A percentile compares a stretch with the other conserved stretches of the same genome.
Conservation (phyloP, 768 basidiomycete genomes). For the Coprinellus aureogranulatus region DNA sequence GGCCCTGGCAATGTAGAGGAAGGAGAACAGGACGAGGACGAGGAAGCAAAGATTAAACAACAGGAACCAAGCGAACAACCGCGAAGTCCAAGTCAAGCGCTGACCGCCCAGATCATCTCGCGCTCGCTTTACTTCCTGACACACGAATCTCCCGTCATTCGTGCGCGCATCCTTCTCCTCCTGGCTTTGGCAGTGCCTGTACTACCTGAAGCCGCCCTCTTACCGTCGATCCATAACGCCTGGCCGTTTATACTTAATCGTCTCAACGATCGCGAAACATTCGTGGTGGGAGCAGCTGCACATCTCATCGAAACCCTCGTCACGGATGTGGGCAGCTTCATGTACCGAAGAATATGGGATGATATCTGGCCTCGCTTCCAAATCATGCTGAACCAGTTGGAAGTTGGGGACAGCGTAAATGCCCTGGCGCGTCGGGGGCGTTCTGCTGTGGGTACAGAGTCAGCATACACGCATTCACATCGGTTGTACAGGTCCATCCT, state of each 20-base stretch:
- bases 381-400: slow-evolving; percentile 55
- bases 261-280: slow-evolving; percentile 67
- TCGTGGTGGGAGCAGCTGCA: slow-evolving; percentile 77
- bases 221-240: slow-evolving; percentile 81
- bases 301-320: slow-evolving; percentile 71
- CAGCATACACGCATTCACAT: slow-evolving; percentile 79
- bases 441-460: slow-evolving; percentile 49
- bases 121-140: slow-evolving; percentile 90
- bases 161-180: slow-evolving; percentile 76
- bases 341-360: slow-evolving; percentile 83
- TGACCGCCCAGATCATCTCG: slow-evolving; percentile 82
- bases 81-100: slow-evolving; percentile 66
- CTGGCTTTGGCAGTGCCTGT: slow-evolving; percentile 74
- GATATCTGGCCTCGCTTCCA: slow-evolving; percentile 89
- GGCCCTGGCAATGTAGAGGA: slow-evolving; percentile 28
- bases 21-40: slow-evolving; percentile 25
- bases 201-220: slow-evolving; percentile 66
- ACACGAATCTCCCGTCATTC: slow-evolving; percentile 82
- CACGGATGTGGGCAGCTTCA: slow-evolving; percentile 74
- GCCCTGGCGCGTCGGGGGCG: slow-evolving; percentile 61
- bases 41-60: slow-evolving; percentile 9
- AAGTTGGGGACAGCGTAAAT: slow-evolving; percentile 59
- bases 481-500: slow-evolving; percentile 76
- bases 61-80: slow-evolving; percentile 39
- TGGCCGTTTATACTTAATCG: slow-evolving; percentile 96